phyloP scores from a whole-genome alignment of 192 early-diverging fungal species.

The Coemansia sp. region DNA sequence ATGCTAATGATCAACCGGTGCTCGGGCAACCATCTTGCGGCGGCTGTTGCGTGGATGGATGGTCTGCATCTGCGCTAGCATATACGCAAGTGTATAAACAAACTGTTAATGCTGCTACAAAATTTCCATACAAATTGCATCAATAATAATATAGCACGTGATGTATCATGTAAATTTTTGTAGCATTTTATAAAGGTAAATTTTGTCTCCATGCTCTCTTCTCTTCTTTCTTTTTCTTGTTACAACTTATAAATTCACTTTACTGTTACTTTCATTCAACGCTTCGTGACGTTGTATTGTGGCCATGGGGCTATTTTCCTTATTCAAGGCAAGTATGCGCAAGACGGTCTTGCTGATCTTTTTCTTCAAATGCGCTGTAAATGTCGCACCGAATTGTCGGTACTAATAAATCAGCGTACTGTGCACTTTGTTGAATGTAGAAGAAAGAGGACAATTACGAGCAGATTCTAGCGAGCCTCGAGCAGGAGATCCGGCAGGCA shows the following conservation, averaged over 20 bases:
- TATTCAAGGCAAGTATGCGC: conserved; percentile 23
- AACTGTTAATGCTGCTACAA: conserved; percentile 2
- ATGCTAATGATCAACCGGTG: conserved; percentile 17
- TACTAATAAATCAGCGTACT: not conserved
- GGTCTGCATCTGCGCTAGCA: conserved; percentile 34
- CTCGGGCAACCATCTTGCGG: conserved; percentile 10
- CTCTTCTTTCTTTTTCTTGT: not conserved
- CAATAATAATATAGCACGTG: too few relatives aligned
- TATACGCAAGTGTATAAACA: not conserved
- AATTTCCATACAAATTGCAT: not conserved
- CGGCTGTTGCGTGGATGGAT: conserved; percentile 43
- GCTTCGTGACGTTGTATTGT: not conserved
- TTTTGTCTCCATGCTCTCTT: too few relatives aligned
- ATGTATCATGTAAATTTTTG: too few relatives aligned
- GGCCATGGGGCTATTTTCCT: conserved; percentile 36
- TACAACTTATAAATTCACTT: not conserved
- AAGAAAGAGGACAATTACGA: conserved; percentile 60
- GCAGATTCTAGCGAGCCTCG: conserved; percentile 58
- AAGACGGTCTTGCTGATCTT: not conserved
- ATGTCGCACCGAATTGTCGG: not conserved
- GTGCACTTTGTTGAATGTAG: conserved; percentile 19
- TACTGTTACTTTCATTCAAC: not conserved
- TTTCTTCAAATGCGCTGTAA: not conserved
- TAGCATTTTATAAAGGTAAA: not conserved
- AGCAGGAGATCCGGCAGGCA: conserved; percentile 55